Evolutionary conservation across 176 grass and related monocot genomes (phyloP), one percentile per base, ranked within the genome.

Genomic region (Triticum monococcum): DNA sequence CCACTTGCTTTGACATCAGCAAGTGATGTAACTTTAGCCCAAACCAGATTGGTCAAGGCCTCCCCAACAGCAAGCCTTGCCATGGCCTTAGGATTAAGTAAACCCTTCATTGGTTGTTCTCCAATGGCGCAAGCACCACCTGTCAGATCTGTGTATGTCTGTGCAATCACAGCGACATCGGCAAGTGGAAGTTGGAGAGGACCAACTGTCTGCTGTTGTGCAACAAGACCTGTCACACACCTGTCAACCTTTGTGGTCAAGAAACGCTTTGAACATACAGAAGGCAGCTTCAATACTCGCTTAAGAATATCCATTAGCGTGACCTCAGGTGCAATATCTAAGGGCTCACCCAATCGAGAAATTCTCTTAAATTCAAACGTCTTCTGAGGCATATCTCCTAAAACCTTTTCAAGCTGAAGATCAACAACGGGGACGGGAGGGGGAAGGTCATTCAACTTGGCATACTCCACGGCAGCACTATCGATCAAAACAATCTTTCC

Each of bases 341-440:
- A 83, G 16, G 95, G 93, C 43, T 95, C 93, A 7, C 70, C 48
- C 18, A 80, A 24, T 56, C 80, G 70, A 88, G 81, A 12, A 63
- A 90, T 45, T 77, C 89, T 80, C 68, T 85, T 85, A 69, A 98
- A 98, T 71, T 93, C 87, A 65, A 95, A 98, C 14, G 75, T 91
- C 78, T 98, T 98, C 60, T 98, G 89, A 71, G 95, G 95, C 95
- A 98, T 98, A 77, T 98, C 92, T 64, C 95, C 95, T 48, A 98
- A 70, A 79, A 98, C 93, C 48, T 98, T 95, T 93, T 98, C 95
- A 81, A 93, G 89, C 60, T 95, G 83, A 81, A 98, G 89, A 72
- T 98, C 91, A 80, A 93, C 93, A 33, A 90, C 86, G 67, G 93
- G 95, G 37, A 48, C 48, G 63, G 93, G 91, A 74, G 80, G 73